Evolutionary conservation across 768 basidiomycete species (phyloP).

Genomic region (Xerocomus potaroensis): DNA sequence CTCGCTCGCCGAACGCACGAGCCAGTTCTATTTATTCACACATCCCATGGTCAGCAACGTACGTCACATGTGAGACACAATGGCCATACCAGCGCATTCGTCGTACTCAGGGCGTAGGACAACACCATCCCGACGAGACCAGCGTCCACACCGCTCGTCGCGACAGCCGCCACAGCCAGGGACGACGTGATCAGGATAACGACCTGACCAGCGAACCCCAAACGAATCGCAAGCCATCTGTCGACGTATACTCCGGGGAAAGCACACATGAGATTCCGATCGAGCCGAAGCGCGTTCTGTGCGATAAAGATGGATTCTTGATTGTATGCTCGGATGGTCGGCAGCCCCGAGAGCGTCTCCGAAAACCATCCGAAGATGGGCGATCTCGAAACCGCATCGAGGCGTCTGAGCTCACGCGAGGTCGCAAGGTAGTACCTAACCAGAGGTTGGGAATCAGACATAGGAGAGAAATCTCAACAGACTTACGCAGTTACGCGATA

Average conservation of each 20-base stretch:
- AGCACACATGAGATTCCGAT: conserved; percentile 81
- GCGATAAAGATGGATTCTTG: conserved; percentile 66
- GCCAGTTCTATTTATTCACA: conserved; percentile 56
- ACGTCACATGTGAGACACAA: conserved; percentile 15
- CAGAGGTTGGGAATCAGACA: background rate
- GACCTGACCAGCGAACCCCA: conserved; percentile 79
- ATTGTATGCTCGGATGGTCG: conserved; percentile 78
- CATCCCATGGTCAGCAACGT: background rate
- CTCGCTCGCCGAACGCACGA: conserved; percentile 78
- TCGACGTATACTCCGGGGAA: conserved; percentile 71
- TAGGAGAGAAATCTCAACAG: background rate
- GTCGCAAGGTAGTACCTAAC: conserved; percentile 82
- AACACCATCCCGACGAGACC: conserved; percentile 84
- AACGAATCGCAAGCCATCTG: conserved; percentile 78
- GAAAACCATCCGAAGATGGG: conserved; percentile 92
- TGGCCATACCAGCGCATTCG: conserved; percentile 74
- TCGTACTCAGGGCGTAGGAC: conserved; percentile 80
- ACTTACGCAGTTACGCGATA: conserved; percentile 71
- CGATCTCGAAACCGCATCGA: conserved; percentile 84
- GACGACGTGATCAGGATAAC: conserved; percentile 72
- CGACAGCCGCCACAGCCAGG: conserved; percentile 65
- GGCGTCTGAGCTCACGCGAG: conserved; percentile 81
- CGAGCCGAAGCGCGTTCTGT: conserved; percentile 69
- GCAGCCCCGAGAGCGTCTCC: conserved; percentile 68
- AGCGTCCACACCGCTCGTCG: conserved; percentile 76